Evolutionary conservation across 345 rosid genomes (phyloP).

Genomic region (Populus deltoides): DNA sequence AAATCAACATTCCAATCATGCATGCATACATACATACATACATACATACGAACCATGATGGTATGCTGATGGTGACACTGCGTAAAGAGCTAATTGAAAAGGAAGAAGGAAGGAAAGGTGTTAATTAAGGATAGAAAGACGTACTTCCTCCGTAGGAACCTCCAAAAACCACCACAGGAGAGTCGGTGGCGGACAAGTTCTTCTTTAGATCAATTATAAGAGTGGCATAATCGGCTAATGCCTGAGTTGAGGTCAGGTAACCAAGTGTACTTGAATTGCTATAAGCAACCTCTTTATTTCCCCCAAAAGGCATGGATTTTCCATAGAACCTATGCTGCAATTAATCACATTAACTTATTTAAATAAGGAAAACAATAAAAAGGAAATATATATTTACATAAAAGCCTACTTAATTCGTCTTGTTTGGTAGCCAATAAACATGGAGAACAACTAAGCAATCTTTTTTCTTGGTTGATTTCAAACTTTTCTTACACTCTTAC

Average conservation of each 20-base stretch:
- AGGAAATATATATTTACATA: background rate
- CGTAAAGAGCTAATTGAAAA: no score
- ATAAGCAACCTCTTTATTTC: constrained; percentile 42
- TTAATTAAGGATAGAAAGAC: background rate
- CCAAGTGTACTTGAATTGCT: constrained; percentile 48
- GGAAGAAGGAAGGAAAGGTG: no score
- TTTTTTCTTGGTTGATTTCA: no score
- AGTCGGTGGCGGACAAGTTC: constrained; percentile 47
- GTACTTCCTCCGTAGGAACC: constrained; percentile 79
- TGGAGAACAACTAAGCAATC: no score
- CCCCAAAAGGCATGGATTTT: constrained; percentile 57
- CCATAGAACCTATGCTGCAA: constrained; percentile 66
- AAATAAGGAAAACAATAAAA: background rate
- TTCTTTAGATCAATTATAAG: constrained; percentile 50
- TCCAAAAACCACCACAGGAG: constrained; percentile 66
- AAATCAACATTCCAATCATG: background rate
- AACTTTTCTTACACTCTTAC: no score
- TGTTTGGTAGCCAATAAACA: background rate
- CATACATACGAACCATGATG: background rate
- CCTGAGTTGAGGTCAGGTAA: constrained; percentile 50
- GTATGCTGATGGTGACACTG: background rate
- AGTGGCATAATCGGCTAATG: constrained; percentile 57
- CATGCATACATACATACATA: no score
- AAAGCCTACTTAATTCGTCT: background rate
- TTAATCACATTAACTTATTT: background rate